Evolutionary conservation across 768 basidiomycete species (phyloP), one percentile per base, ranked within the genome.

Genomic region (Rhodosporidiobolus odoratus): DNA sequence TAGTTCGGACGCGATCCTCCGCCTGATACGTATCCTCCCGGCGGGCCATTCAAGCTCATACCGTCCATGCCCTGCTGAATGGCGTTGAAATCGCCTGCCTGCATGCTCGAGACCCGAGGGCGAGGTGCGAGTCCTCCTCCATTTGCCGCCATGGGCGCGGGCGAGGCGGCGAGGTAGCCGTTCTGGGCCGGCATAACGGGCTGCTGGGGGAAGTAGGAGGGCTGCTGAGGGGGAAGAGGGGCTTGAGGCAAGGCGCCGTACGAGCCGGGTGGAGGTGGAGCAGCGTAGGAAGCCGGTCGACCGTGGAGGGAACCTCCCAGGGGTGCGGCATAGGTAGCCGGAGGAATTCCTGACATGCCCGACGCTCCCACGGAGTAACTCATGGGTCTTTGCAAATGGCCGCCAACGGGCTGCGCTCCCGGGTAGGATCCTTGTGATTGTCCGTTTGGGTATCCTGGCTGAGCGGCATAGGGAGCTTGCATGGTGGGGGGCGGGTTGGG

Each of bases 101-200:
- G 69, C 69, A 71, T 71, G 54, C 69, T 71, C 64, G 65, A 59
- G 2, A 25, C 60, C 16, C 69, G 37, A 13, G 69, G 65, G 8
- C 65, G 69, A 0, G 63, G 63, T 19, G 27, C 19, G 19, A 71
- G 45, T 41, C 34, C 35, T 4, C 47, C 47, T 40, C 30, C 58
- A 41, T 40, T 32, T 23, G 41, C 35, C 15, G 30, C 4, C 65
- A 47, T 58, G 23, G 50, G 25, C 30, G 60, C 19, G 4, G 60
- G 66, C 30, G 45, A 34, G 10, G 50, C 30, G 23, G 45, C 2
- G 40, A 53, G 57, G 57, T 53, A 66, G 15, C 43, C 27, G 21
- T 58, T 17, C 53, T 52, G 52, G 8, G 25, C 35, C 12, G 45
- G 35, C 7, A 34, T 61, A 12, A 37, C 61, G 8, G 62, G 59